These are phyloP conservation scores for Candolleomyces aberdarensis DNA, from an alignment of 768 basidiomycete species.

Conservation along the genomic window DNA sequence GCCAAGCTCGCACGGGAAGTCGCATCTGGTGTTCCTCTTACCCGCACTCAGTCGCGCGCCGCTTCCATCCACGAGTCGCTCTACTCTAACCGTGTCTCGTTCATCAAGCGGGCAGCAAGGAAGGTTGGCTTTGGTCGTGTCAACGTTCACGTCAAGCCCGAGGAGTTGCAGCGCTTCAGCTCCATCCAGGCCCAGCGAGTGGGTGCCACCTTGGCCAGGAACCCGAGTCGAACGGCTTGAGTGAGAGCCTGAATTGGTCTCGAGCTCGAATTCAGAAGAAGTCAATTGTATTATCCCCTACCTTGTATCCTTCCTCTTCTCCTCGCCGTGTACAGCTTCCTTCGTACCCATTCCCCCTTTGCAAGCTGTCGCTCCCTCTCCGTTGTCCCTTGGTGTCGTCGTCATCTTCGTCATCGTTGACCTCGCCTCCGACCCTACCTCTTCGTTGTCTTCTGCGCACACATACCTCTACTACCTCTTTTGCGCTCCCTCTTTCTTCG, in stretches of 20 bases:
- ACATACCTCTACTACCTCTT: no score
- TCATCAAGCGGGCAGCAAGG: slow-evolving; percentile 82
- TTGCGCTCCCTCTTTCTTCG: no score
- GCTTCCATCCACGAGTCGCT: slow-evolving; percentile 91
- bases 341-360: no score
- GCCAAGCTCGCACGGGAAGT: slow-evolving; percentile 34
- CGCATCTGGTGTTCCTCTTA: slow-evolving; percentile 64
- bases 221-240: slow-evolving; percentile 43
- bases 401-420: no score
- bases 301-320: neutral
- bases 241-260: neutral
- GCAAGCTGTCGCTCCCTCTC: no score
- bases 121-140: slow-evolving; percentile 86
- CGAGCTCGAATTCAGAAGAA: neutral
- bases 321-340: neutral
- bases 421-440: no score
- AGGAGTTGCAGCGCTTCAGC: slow-evolving; percentile 82
- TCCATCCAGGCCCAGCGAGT: slow-evolving; percentile 78
- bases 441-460: no score
- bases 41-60: slow-evolving; percentile 85
- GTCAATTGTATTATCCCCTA: neutral
- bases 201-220: slow-evolving; percentile 73
- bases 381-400: no score
- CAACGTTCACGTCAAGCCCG: slow-evolving; percentile 57
- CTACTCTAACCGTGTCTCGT: slow-evolving; percentile 93